phyloP scores from a whole-genome alignment of 345 rosid genomes.

The Eucalyptus virginea region DNA sequence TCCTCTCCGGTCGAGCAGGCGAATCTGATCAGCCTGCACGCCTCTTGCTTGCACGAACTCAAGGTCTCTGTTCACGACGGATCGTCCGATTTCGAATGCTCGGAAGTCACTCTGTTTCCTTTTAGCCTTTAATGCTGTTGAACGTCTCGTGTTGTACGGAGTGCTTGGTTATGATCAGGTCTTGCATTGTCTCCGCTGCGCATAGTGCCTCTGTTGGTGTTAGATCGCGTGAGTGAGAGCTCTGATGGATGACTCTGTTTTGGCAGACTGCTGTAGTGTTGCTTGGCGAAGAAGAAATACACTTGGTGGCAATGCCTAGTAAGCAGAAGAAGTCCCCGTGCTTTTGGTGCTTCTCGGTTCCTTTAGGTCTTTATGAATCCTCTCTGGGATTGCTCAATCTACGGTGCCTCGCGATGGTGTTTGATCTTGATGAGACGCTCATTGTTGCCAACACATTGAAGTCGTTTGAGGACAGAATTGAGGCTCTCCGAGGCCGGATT shows the following conservation, averaged over 20 bases:
- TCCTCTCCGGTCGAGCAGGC: conserved; percentile 39
- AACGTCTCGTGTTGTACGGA: not conserved
- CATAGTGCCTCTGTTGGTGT: not conserved
- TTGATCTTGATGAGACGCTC: conserved; percentile 93
- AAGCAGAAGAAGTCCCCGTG: conserved; percentile 94
- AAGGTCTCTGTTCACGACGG: conserved; percentile 51
- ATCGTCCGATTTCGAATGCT: not conserved
- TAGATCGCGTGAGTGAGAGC: conserved; percentile 1
- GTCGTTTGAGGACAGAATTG: conserved; percentile 84
- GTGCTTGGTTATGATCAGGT: not conserved
- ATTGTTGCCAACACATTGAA: conserved; percentile 95
- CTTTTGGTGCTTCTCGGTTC: conserved; percentile 89
- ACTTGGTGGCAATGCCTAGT: conserved; percentile 97
- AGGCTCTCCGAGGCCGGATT: conserved; percentile 64
- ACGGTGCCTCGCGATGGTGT: conserved; percentile 82
- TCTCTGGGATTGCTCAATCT: conserved; percentile 75
- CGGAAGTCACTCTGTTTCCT: not conserved
- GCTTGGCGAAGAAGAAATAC: conserved; percentile 80
- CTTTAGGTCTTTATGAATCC: conserved; percentile 56
- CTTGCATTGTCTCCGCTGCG: not conserved
- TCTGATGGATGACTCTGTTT: not conserved
- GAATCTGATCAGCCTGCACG: conserved; percentile 72
- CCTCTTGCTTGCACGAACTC: conserved; percentile 71
- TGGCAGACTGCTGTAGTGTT: conserved; percentile 80
- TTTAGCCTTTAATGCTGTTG: not conserved